These are phyloP conservation scores for Psidium friedrichsthalianum DNA, from an alignment of 345 rosid species.

Conservation along the genomic window DNA sequence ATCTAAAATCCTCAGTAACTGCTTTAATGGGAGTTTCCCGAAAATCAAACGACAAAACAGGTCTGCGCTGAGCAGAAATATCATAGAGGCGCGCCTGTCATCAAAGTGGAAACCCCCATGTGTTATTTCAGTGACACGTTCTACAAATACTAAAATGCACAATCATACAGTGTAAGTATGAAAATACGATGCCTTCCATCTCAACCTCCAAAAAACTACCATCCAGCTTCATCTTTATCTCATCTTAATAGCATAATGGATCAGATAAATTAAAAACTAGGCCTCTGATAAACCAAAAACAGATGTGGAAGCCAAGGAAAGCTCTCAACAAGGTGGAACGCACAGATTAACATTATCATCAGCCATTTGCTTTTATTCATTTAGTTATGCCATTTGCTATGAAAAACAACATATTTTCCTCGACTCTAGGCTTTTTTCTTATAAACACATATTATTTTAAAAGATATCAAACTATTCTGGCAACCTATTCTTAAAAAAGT, in stretches of 20 bases:
- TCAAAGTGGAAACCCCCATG: neutral
- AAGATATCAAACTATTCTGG: neutral
- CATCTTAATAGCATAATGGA: neutral
- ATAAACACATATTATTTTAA: neutral
- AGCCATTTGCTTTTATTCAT: neutral
- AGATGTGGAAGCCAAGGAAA: neutral
- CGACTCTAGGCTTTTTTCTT: neutral
- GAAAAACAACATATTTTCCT: neutral
- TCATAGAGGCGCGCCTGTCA: slow-evolving; percentile 82
- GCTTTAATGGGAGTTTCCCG: slow-evolving; percentile 74
- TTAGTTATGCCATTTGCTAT: neutral
- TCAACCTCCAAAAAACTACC: neutral
- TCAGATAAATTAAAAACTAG: neutral
- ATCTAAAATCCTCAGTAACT: slow-evolving; percentile 60
- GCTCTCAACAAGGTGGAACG: neutral
- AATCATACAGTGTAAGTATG: neutral
- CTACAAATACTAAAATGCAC: neutral
- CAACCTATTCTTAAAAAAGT: neutral
- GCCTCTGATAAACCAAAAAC: neutral
- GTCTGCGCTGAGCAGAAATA: slow-evolving; percentile 81
- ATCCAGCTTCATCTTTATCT: neutral
- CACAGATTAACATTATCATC: neutral
- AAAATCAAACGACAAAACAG: slow-evolving; percentile 83
- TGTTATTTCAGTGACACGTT: neutral
- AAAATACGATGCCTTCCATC: neutral